Percentiles rank a stretch among this genome's conserved stretches.
Evolutionary conservation across 139 green algal genomes (phyloP).

Genomic region (Pleodorina starrii): DNA sequence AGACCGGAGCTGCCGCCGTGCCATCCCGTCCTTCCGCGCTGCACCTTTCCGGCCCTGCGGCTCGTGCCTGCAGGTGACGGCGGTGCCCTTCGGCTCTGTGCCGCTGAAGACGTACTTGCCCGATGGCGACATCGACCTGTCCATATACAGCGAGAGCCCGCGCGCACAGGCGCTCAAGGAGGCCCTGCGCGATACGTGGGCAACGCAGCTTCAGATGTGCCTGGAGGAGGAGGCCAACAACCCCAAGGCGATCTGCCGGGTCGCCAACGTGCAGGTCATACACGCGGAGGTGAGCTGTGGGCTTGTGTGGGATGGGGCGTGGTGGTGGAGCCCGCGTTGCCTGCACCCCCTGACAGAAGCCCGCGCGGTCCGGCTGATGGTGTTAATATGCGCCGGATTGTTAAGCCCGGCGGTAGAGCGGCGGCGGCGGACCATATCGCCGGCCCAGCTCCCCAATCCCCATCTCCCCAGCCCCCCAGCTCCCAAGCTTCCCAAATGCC

Average conservation of each 20-base stretch:
- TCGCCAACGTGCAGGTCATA: constrained; percentile 89
- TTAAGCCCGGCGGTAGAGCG: no score
- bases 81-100: constrained; percentile 92
- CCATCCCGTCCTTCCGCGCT: no score
- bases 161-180: constrained; percentile 26
- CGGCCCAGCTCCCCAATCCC: no score
- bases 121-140: constrained; percentile 98
- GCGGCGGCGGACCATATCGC: no score
- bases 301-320: not conserved
- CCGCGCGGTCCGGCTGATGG: no score
- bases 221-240: constrained; percentile 83
- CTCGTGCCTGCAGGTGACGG: constrained; percentile 34
- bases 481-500: no score
- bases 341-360: no score
- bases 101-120: constrained; percentile 96
- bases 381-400: no score
- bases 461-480: no score
- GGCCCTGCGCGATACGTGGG: constrained; percentile 78
- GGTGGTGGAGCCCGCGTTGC: not conserved
- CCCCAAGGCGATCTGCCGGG: constrained; percentile 68
- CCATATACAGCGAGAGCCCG: constrained; percentile 76
- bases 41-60: no score
- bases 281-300: constrained; percentile 89
- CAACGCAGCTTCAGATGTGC: constrained; percentile 66
- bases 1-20: no score